These are phyloP conservation scores for Oidiodendron maius DNA, from an alignment of 495 filamentous ascomycete genomes.

Conservation along the genomic window DNA sequence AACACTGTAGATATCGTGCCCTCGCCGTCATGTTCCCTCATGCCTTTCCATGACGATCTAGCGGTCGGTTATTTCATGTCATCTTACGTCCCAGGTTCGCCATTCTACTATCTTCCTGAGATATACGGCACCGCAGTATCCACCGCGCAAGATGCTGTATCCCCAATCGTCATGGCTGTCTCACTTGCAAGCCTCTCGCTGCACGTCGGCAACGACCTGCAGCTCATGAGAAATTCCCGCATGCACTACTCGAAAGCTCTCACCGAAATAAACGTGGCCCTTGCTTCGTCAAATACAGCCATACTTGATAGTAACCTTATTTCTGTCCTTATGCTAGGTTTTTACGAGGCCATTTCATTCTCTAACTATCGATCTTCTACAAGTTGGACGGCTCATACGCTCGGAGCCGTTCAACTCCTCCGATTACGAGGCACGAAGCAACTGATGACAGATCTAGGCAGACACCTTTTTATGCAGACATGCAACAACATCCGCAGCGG, in stretches of 20 bases:
- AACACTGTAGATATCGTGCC: constrained; percentile 3
- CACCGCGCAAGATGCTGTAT: constrained; percentile 8
- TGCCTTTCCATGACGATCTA: constrained; percentile 6
- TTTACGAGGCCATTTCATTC: constrained; percentile 48
- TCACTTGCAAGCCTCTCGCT: constrained; percentile 6
- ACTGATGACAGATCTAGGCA: constrained; percentile 43
- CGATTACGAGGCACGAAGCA: constrained; percentile 48
- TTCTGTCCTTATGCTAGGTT: constrained; percentile 49
- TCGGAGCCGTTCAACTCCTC: constrained; percentile 49
- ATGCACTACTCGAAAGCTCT: constrained; percentile 42
- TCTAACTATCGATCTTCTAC: constrained; percentile 35
- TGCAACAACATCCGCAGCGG: constrained; percentile 7
- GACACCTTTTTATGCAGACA: constrained; percentile 47
- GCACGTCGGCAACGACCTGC: neutral
- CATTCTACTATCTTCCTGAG: constrained; percentile 6
- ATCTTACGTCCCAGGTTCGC: constrained; percentile 2
- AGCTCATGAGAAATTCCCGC: constrained; percentile 30
- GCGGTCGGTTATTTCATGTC: constrained; percentile 5
- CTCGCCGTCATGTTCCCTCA: constrained; percentile 5
- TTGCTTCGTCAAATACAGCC: constrained; percentile 45
- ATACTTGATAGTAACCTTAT: constrained; percentile 54
- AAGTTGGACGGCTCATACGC: constrained; percentile 52
- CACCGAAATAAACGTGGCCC: constrained; percentile 40
- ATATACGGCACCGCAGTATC: constrained; percentile 2
- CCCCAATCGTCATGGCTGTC: neutral